A percentile compares a stretch with the other conserved stretches of the same genome.
Evolutionary conservation across 2,329 filamentous ascomycete species (phyloP).

Genomic region (Colletotrichum eremochloae): DNA sequence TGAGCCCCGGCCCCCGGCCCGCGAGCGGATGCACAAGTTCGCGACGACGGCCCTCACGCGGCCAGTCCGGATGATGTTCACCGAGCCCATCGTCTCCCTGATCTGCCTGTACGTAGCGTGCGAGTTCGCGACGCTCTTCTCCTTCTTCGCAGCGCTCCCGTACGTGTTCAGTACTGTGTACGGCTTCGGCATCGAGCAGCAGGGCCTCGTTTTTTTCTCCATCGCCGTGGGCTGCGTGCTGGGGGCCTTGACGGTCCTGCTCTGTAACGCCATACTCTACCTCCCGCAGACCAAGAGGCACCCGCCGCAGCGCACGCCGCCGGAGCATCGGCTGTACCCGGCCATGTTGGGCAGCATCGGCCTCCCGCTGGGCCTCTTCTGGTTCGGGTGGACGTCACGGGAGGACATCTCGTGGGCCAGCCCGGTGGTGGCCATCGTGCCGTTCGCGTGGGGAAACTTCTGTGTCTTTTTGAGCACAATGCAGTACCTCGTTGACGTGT

Average conservation of each 20-base stretch:
- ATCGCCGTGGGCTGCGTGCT: constrained; percentile 61
- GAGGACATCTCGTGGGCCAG: constrained; percentile 62
- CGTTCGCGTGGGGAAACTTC: constrained; percentile 72
- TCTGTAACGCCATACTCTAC: constrained; percentile 60
- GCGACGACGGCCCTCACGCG: constrained; percentile 60
- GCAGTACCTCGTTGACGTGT: constrained; percentile 69
- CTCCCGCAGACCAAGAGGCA: constrained; percentile 50
- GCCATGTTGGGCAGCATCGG: constrained; percentile 66
- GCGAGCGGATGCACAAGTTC: constrained; percentile 47
- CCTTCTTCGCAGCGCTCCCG: constrained; percentile 65
- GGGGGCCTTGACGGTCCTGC: constrained; percentile 55
- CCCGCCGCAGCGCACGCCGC: constrained; percentile 56
- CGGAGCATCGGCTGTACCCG: constrained; percentile 71
- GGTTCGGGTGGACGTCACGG: constrained; percentile 71
- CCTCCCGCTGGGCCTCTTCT: constrained; percentile 71
- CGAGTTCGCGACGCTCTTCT: constrained; percentile 66
- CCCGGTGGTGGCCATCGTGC: constrained; percentile 64
- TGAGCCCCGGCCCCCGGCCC: constrained; percentile 46
- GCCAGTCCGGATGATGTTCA: constrained; percentile 70
- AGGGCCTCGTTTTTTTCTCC: constrained; percentile 60
- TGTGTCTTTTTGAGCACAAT: constrained; percentile 68
- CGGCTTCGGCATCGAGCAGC: constrained; percentile 57
- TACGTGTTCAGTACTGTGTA: constrained; percentile 62
- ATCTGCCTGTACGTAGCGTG: constrained; percentile 63
- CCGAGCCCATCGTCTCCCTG: constrained; percentile 74